Conservation (phyloP, 2,329 filamentous ascomycete genomes). For the Penicillium frequentans region DNA sequence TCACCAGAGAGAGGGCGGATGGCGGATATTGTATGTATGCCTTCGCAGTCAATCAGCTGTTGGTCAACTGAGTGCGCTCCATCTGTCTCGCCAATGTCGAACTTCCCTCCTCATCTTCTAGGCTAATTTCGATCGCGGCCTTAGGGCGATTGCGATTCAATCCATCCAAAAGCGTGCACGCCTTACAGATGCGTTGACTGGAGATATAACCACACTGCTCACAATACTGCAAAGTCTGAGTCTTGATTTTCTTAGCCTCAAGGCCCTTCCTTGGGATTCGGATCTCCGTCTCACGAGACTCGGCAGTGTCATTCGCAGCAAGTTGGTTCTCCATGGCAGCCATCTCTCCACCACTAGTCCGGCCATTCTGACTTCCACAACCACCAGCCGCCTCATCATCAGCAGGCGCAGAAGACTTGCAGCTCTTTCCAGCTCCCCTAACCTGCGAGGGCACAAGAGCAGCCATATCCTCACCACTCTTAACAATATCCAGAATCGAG, state of each 20-base stretch:
- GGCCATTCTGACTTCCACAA: slow-evolving; percentile 71
- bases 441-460: slow-evolving; percentile 69
- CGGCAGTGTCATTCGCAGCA: slow-evolving; percentile 62
- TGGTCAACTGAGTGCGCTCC: slow-evolving; percentile 47
- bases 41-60: slow-evolving; percentile 25
- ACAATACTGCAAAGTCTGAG: slow-evolving; percentile 69
- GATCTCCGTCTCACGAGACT: slow-evolving; percentile 67
- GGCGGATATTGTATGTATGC: neutral
- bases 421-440: slow-evolving; percentile 32
- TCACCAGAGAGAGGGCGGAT: neutral
- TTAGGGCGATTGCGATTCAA: slow-evolving; percentile 71
- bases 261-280: slow-evolving; percentile 33
- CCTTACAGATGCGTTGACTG: slow-evolving; percentile 90
- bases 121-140: slow-evolving; percentile 45
- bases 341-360: slow-evolving; percentile 73
- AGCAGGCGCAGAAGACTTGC: slow-evolving; percentile 31
- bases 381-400: slow-evolving; percentile 63
- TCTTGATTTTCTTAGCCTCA: slow-evolving; percentile 51
- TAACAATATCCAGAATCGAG: slow-evolving; percentile 90
- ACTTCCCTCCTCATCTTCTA: slow-evolving; percentile 53
- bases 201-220: slow-evolving; percentile 92
- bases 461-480: slow-evolving; percentile 95
- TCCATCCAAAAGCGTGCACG: slow-evolving; percentile 83
- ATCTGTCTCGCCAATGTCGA: slow-evolving; percentile 53
- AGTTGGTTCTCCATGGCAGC: slow-evolving; percentile 75